Base-by-base conservation (phyloP, 257 asterid genomes). In the Datura wrightii region DNA sequence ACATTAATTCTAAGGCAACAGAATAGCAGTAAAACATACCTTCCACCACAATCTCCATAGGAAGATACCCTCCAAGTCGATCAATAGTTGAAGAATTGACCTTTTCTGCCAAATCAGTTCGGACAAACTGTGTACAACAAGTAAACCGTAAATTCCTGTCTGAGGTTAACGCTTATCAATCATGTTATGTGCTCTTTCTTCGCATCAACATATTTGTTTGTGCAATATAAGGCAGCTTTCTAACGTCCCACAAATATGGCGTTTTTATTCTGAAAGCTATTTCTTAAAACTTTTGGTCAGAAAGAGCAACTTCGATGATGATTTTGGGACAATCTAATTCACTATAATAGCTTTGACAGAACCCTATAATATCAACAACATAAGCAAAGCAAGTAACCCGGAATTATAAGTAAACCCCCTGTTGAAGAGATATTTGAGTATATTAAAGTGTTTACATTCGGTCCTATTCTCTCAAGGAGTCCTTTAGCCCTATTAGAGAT, bases 1-100 rank as follows among this genome's bases (percentile, higher is more conserved):
- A 44, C 48, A 2, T 41, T 24, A 48, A 60, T 50, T 82, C 78
- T 62, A 82, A 62, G 71, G 55, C 72, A 80, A 50, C 56, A 39
- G 16, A 42, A 31, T 59, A 41, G 44, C 36, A 39, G 55, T 80
- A 18, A 11, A 81, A 6, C 18, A 39, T 89, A 93, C 98, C 99
- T 96, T 93, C 88, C 84, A 96, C 88, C 24, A 93, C 92, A 94
- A 89, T 86, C 84, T 94, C 96, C 98, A 96, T 93, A 31, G 97
- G 93, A 86, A 96, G 0, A 87, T 88, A 93, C 54, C 99, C 99
- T 63, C 98, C 99, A 1, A 81, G 14, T 56, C 24, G 41, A 42
- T 83, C 87, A 76, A 96, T 85, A 80, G 87, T 76, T 67, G 86
- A 88, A 50, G 90, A 85, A 88, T 83, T 86, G 86, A 92, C 69